phyloP scores from a whole-genome alignment of 495 filamentous ascomycete species.

The Podospora tetraspora region DNA sequence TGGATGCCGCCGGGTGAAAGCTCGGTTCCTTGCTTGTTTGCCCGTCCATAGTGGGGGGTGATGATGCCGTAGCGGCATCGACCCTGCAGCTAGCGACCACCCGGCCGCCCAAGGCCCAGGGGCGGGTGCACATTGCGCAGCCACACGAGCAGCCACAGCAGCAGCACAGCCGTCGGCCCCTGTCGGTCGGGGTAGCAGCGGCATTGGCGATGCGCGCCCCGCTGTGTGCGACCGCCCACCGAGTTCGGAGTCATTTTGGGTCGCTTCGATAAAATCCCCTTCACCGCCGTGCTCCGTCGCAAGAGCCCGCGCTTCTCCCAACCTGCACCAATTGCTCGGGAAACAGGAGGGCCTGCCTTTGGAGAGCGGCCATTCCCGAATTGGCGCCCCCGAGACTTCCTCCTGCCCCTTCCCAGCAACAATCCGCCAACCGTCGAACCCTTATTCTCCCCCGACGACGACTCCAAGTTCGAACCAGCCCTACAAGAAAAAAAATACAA shows the following conservation, averaged over 20 bases:
- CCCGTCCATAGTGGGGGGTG: not conserved
- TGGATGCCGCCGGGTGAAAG: not conserved
- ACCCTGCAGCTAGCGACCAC: not conserved
- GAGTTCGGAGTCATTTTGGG: slow-evolving; percentile 11
- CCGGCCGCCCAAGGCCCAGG: not conserved
- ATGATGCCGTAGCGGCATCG: not conserved
- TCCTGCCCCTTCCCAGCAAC: not conserved
- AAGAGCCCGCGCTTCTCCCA: not conserved
- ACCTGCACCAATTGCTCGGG: not conserved
- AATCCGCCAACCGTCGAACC: not conserved
- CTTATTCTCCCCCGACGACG: not conserved
- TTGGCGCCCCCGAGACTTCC: not conserved
- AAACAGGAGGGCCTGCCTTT: not conserved
- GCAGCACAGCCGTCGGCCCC: not conserved
- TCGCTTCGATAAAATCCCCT: not conserved
- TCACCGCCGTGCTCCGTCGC: slow-evolving; percentile 4
- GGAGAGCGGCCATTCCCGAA: not conserved
- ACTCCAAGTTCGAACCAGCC: not conserved
- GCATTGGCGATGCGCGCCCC: slow-evolving; percentile 1
- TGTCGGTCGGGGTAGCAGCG: slow-evolving; percentile 7
- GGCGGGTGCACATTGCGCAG: not conserved
- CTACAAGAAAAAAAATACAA: slow-evolving; percentile 32
- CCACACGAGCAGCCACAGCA: slow-evolving; percentile 3
- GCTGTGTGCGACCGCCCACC: slow-evolving; percentile 6
- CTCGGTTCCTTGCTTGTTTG: not conserved